These are phyloP conservation scores for Ustilago vetiveriae DNA, from an alignment of 1,284 basidiomycete genomes.

Conservation along the genomic window DNA sequence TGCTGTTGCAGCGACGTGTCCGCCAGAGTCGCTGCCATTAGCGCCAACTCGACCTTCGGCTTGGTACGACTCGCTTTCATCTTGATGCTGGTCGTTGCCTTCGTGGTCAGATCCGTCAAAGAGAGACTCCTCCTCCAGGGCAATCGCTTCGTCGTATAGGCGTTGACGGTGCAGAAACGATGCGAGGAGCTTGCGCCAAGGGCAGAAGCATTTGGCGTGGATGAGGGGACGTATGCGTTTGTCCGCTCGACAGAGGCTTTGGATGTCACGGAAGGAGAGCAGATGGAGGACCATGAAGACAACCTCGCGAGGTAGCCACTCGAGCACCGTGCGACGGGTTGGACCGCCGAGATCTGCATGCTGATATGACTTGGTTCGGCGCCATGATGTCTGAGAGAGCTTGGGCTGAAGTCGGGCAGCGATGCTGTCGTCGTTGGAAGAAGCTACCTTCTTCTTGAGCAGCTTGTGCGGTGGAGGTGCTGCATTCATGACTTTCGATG, in stretches of 20 bases:
- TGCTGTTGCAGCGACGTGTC: neutral
- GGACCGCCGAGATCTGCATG: constrained; percentile 34
- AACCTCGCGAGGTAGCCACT: constrained; percentile 56
- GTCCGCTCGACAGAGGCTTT: constrained; percentile 46
- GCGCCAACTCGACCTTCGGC: no score
- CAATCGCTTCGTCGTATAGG: constrained; percentile 37
- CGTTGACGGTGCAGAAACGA: constrained; percentile 28
- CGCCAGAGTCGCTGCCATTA: neutral
- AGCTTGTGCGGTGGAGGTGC: constrained; percentile 4
- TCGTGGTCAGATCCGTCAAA: constrained; percentile 12
- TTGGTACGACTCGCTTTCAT: no score
- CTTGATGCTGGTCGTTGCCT: constrained; percentile 1
- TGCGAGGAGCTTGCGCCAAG: constrained; percentile 52
- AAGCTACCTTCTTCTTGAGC: constrained; percentile 27
- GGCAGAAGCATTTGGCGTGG: constrained; percentile 42
- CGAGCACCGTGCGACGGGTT: constrained; percentile 51
- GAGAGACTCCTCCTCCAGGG: constrained; percentile 29
- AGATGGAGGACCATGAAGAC: constrained; percentile 51
- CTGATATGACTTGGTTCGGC: constrained; percentile 40
- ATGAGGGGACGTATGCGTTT: constrained; percentile 49
- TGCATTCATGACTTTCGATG: neutral
- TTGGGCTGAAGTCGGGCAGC: constrained; percentile 41
- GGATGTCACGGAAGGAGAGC: constrained; percentile 47
- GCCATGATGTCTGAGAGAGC: constrained; percentile 34
- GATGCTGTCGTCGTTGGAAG: constrained; percentile 34